Conservation (phyloP, 306 rosid genomes). For the Dryas drummondii region DNA sequence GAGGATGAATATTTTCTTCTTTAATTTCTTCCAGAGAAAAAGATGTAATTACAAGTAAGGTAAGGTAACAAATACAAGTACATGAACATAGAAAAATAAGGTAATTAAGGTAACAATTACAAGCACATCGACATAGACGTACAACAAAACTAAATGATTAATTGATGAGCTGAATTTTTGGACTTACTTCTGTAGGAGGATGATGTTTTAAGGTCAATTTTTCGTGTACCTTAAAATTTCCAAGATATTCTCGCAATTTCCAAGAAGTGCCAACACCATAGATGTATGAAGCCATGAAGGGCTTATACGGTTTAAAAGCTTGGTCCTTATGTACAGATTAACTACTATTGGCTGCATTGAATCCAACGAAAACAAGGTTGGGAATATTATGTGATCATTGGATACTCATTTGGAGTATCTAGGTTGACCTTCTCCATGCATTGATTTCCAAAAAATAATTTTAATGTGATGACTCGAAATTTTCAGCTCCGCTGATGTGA, state of each 20-base stretch:
- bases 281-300: not conserved
- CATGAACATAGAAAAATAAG: not conserved
- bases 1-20: not conserved
- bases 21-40: not conserved
- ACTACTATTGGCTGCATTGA: not conserved
- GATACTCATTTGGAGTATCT: not conserved
- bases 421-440: not conserved
- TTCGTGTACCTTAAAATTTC: not conserved
- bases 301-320: no score
- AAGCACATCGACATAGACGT: no score
- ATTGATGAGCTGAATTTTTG: not conserved
- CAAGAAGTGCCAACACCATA: not conserved
- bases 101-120: not conserved
- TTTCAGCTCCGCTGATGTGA: not conserved
- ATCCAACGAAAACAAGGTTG: not conserved
- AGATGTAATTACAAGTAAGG: no score
- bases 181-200: not conserved
- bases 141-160: no score
- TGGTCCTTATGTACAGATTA: not conserved
- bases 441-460: not conserved
- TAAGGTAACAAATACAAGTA: no score
- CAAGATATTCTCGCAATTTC: slow-evolving; percentile 4
- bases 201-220: not conserved
- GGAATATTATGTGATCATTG: not conserved
- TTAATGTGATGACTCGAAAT: not conserved